Percentiles rank a stretch among this genome's conserved stretches.
phyloP scores from a whole-genome alignment of 352 stramenopile genomes.

The Globisporangium orthogonon region DNA sequence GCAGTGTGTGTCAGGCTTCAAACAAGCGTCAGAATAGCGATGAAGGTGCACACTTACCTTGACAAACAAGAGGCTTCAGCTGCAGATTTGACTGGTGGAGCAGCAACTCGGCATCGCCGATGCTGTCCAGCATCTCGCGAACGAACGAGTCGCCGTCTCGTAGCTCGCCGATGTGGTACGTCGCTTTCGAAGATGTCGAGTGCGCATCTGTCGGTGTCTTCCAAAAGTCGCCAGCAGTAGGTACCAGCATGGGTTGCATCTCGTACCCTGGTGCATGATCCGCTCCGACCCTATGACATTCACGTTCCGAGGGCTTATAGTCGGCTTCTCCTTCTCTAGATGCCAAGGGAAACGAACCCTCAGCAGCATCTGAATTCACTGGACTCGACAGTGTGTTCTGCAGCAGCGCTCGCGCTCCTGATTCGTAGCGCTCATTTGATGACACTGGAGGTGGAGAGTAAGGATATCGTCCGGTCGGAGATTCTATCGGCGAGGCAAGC shows the following conservation, averaged over 20 bases:
- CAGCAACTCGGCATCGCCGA: conserved; percentile 49
- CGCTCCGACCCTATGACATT: not conserved
- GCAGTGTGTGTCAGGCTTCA: not conserved
- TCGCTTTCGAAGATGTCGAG: not conserved
- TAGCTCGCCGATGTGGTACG: conserved; percentile 7
- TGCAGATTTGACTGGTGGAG: conserved; percentile 28
- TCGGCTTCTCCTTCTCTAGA: too few relatives aligned
- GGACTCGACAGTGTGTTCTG: not conserved
- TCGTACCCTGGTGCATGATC: not conserved
- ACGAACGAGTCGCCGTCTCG: conserved; percentile 40
- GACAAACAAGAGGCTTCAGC: not conserved
- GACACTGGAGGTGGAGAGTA: not conserved
- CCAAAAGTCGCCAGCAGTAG: not conserved
- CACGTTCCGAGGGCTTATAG: too few relatives aligned
- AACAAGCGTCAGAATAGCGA: not conserved
- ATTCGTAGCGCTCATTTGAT: not conserved
- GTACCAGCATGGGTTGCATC: not conserved
- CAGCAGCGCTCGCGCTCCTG: not conserved
- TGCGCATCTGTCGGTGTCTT: not conserved
- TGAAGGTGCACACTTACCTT: not conserved
- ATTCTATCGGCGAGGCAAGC: conserved; percentile 6
- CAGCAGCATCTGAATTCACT: not conserved
- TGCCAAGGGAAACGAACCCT: not conserved
- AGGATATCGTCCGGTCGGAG: not conserved
- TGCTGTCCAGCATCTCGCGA: conserved; percentile 51